phyloP scores from a whole-genome alignment of 148 eudicot species.

The Rhododendron ovatum region DNA sequence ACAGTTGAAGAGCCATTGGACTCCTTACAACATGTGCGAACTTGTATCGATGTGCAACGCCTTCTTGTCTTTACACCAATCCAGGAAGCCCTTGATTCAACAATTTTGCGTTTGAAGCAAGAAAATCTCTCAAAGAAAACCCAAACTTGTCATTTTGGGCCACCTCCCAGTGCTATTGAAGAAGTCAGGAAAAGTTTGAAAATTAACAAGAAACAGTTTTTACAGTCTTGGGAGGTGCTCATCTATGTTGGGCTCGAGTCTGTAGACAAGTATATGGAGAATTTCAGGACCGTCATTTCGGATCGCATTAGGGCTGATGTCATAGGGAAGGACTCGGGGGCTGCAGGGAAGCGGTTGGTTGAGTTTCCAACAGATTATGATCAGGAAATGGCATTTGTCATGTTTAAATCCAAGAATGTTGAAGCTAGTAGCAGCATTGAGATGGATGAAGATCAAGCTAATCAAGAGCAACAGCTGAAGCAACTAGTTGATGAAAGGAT shows the following conservation, averaged over 20 bases:
- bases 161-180: slow-evolving; percentile 48
- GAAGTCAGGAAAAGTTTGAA: slow-evolving; percentile 63
- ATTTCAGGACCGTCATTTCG: slow-evolving; percentile 48
- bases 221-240: slow-evolving; percentile 92
- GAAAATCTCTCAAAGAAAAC: slow-evolving; percentile 74
- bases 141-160: slow-evolving; percentile 40
- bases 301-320: slow-evolving; percentile 59
- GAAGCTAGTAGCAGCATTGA: slow-evolving; percentile 33
- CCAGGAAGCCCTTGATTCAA: slow-evolving; percentile 41
- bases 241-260: slow-evolving; percentile 68
- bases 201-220: slow-evolving; percentile 81
- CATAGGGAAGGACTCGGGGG: slow-evolving; percentile 65
- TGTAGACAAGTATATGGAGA: slow-evolving; percentile 63
- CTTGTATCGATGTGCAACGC: slow-evolving; percentile 68
- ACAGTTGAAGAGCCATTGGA: slow-evolving; percentile 90
- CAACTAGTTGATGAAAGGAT: slow-evolving; percentile 69
- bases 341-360: slow-evolving; percentile 53
- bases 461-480: slow-evolving; percentile 59
- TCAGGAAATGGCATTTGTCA: slow-evolving; percentile 63
- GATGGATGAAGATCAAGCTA: slow-evolving; percentile 47
- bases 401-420: slow-evolving; percentile 55
- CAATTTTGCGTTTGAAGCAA: slow-evolving; percentile 48
- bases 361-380: slow-evolving; percentile 62
- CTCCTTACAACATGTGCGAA: slow-evolving; percentile 71
- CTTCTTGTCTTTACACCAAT: slow-evolving; percentile 47